phyloP scores from a whole-genome alignment of 2,329 filamentous ascomycete genomes.

The Colletotrichum nymphaeae region DNA sequence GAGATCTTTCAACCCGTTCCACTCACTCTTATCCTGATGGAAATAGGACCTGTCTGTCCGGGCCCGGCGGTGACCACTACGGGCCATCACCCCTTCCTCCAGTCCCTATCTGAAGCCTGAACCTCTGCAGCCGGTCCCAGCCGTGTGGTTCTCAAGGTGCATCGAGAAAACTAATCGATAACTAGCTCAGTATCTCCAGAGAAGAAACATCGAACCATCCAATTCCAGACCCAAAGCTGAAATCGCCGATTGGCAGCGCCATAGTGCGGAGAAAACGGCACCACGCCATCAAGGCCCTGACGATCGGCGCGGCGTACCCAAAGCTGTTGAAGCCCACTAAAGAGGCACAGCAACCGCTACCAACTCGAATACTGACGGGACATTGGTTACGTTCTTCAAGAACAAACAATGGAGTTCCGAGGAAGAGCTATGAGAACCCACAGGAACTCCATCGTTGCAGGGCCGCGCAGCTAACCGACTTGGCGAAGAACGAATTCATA shows the following conservation, averaged over 20 bases:
- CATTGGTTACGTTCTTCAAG: neutral
- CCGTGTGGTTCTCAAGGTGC: neutral
- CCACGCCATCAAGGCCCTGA: neutral
- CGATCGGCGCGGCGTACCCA: neutral
- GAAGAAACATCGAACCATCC: neutral
- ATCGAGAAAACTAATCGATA: neutral
- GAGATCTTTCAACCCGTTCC: too few relatives aligned
- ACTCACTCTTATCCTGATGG: too few relatives aligned
- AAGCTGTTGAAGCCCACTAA: neutral
- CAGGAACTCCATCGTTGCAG: constrained; percentile 14
- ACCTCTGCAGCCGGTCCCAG: neutral
- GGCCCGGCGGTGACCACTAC: neutral
- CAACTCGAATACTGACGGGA: neutral
- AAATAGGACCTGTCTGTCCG: too few relatives aligned
- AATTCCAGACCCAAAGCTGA: constrained; percentile 16
- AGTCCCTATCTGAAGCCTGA: neutral
- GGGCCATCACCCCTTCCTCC: too few relatives aligned
- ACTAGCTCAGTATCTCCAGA: neutral
- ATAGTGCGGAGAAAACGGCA: constrained; percentile 7
- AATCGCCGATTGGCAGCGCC: constrained; percentile 16
- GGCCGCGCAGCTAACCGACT: constrained; percentile 21
- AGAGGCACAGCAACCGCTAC: constrained; percentile 1
- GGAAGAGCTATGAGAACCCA: neutral
- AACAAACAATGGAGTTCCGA: too few relatives aligned
- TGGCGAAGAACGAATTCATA: constrained; percentile 25